Evolutionary conservation across 2,329 filamentous ascomycete species (phyloP), one percentile per base, ranked within the genome.

Genomic region (Hymenoscyphus fraxineus): DNA sequence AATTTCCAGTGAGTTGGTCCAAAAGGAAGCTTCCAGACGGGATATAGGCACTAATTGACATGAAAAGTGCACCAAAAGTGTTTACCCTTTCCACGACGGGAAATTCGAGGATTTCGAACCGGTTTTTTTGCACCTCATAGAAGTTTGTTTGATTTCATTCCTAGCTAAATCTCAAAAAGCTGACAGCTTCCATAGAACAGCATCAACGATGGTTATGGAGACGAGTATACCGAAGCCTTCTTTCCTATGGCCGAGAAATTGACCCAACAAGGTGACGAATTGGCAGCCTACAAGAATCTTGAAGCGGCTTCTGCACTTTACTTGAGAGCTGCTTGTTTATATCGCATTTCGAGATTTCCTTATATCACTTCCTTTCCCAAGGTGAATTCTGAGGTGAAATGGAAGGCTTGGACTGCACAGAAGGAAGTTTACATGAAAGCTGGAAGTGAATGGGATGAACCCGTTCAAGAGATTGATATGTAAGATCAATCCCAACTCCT

Each of bases 41-140:
- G 15, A 3, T 58, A 12, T 13, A 4, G 10, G 22, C 10, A 2
- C 19, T 38, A 22, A 51, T 10, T 62, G 39, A 58, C 7, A 59
- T 32, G 7, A 64, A 5, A 41, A 82, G 81, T 86, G 84, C 74
- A 76, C 76, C 41, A 87, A 86, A 77, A 82, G 85, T 64, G 80
- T 92, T 9, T 90, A 91, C 70, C 88, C 88, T 0, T 93, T 93
- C 80, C 90, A 92, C 79, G 90, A 92, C 76, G 85, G 87, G 59
- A 78, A 81, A 3, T 83, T 83, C 64, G 80, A 85, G 64, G 90
- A 93, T 76, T 92, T 93, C 72, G 82, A 84, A 69, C 88, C 88
- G 19, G 81, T 93, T 39, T 90, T 91, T 60, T 74, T 83, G n/a
- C 78, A 84, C 63, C 78, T 93, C 56, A 84, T 88, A 58, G 76